Evolutionary conservation across 179 eudicot species (phyloP).

Genomic region (Vitellaria paradoxa): DNA sequence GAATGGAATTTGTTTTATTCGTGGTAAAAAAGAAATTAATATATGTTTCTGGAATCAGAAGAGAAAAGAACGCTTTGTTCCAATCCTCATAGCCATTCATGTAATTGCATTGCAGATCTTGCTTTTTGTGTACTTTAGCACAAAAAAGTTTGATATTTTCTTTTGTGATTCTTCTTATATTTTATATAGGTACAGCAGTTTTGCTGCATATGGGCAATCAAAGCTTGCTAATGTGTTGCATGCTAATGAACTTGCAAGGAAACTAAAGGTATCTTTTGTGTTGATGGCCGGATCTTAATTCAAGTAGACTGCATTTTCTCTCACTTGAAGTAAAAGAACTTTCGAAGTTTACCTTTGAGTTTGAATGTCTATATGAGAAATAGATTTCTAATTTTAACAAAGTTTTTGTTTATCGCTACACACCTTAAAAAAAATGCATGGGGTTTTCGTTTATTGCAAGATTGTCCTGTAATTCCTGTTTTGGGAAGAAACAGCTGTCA

Average conservation of each 20-base stretch:
- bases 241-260: slow-evolving; percentile 55
- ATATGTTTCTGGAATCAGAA: neutral
- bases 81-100: neutral
- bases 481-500: neutral
- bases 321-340: too few relatives aligned
- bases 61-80: neutral
- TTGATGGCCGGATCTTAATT: neutral
- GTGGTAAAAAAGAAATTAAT: neutral
- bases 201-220: slow-evolving; percentile 73
- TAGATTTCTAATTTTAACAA: neutral
- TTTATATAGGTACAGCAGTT: slow-evolving; percentile 52
- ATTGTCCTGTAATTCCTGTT: neutral
- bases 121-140: too few relatives aligned
- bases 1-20: neutral
- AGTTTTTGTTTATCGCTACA: too few relatives aligned
- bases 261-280: slow-evolving; percentile 41
- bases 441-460: neutral
- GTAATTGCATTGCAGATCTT: neutral
- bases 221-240: slow-evolving; percentile 74
- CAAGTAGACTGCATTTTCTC: neutral
- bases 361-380: neutral
- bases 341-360: neutral
- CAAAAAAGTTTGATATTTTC: neutral
- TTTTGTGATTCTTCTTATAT: neutral
- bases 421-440: too few relatives aligned